Base-by-base conservation (phyloP, 805 yeast genomes). In the Millerozyma acaciae region DNA sequence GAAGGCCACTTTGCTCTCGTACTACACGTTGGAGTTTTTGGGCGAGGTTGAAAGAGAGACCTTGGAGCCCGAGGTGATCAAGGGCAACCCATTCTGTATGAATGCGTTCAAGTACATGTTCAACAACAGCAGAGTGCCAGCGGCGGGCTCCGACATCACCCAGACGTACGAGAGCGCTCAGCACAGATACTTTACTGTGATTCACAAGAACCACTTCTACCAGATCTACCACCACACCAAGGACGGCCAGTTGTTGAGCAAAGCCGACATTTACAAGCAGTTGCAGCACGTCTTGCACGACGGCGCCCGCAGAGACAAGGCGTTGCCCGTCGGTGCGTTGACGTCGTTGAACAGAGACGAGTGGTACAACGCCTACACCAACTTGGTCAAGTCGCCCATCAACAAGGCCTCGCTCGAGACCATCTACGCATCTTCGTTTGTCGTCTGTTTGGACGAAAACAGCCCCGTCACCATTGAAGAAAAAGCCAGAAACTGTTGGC, bases 81-180 rank as follows among this genome's bases (percentile, higher is more conserved):
- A 77, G 62, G 80, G 78, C 33, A 69, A 68, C 44, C 95, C 97
- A n/a, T 83, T 78, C 54, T 90, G 97, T 62, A 90, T 90, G 97
- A 88, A 86, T 58, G 80, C 94, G 21, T 89, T 86, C 74, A 76
- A 76, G 51, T 76, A 78, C 66, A 83, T 90, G 95, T 90, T 90
- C 71, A 86, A 88, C 68, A 85, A 82, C 54, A 75, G 84, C 37
- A 75, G 97, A 49, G 73, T 85, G 33, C 96, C 97, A n/a, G 68
- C 65, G 26, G 62, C 62, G 16, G 65, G 64, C n/a, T 57, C 71
- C 36, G 97, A 90, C 57, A 67, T 73, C 38, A 81, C 82, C 46
- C 68, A 71, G 18, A 53, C 62, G 38, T 80, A 76, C 58, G 61
- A 68, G 10, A 54, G 59, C 23, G 66, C 62, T 22, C 56, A 62